Conservation (phyloP, 2,329 filamentous ascomycete species). For the Lachnellula suecica region DNA sequence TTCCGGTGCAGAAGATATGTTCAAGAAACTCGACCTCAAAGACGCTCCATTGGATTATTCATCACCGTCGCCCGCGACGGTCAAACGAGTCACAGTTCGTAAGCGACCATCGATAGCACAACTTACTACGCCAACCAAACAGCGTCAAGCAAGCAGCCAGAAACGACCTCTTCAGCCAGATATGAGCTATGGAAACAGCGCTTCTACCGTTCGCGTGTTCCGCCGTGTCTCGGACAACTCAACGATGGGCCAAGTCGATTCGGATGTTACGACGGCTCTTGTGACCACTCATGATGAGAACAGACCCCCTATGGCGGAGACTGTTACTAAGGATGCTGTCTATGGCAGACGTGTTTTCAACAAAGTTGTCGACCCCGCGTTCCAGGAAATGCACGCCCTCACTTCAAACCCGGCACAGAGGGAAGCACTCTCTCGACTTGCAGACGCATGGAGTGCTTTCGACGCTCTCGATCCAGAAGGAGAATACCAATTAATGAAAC, state of each 20-base stretch:
- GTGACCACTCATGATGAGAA: conserved; percentile 58
- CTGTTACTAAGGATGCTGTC: conserved; percentile 75
- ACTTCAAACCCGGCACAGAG: conserved; percentile 70
- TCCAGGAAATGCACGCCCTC: conserved; percentile 85
- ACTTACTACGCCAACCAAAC: conserved; percentile 30
- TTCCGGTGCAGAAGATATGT: conserved; percentile 51
- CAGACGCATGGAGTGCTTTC: conserved; percentile 81
- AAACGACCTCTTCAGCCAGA: conserved; percentile 85
- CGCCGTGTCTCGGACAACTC: conserved; percentile 77
- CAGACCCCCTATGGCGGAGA: conserved; percentile 54
- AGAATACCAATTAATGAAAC: conserved; percentile 78
- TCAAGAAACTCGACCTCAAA: conserved; percentile 60
- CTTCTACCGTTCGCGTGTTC: conserved; percentile 89
- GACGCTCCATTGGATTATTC: conserved; percentile 58
- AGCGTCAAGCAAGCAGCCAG: conserved; percentile 26
- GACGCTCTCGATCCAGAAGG: conserved; percentile 90
- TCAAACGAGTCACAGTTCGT: conserved; percentile 57
- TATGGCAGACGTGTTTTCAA: conserved; percentile 80
- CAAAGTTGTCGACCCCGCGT: conserved; percentile 77
- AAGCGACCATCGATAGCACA: conserved; percentile 37
- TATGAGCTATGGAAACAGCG: conserved; percentile 90
- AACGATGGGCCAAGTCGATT: conserved; percentile 25
- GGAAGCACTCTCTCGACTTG: conserved; percentile 78
- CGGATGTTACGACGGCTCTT: conserved; percentile 18
- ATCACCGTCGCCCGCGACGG: conserved; percentile 54